Evolutionary conservation across 2,329 filamentous ascomycete genomes (phyloP), one percentile per base, ranked within the genome.

Genomic region (Fusarium abutilonis): DNA sequence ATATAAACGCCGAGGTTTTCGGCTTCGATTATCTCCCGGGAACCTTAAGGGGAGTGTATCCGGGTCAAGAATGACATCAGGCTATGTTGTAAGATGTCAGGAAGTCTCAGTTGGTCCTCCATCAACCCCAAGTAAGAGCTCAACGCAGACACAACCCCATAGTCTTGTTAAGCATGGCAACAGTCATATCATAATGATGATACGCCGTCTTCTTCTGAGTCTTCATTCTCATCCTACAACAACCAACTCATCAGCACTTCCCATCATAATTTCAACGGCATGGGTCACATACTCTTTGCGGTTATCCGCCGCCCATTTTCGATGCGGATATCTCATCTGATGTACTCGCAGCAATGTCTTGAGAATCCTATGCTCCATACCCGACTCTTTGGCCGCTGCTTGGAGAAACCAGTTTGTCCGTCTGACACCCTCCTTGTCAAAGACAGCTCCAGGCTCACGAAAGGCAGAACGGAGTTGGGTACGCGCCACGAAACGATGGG

Each of bases 151-250:
- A 90, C 38, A 91, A 72, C 1, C 84, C 84, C 87, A 93, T 88
- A 7, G 82, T 87, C 72, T 89, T 86, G 70, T 93, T 93, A 51
- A 93, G 78, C 89, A 90, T 90, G 15, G 80, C 82, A 43, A 93
- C 73, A 8, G 88, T 91, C 77, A 84, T 84, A 50, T 92, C 83
- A 71, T 90, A 91, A 67, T 89, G 84, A 42, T 81, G 78, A 71
- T 82, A 88, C 7, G 80, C 75, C 45, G 71, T 69, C 21, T 59
- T 43, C 28, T 67, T 58, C 38, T 70, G 60, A 35, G 66, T 40
- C 36, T 61, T 61, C 31, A 68, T 45, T 13, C 56, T 52, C 28
- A 60, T 21, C 17, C 70, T 73, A 32, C 13, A 26, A 26, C 31
- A 14, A 14, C 13, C 31, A n/a, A 17, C 21, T 29, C 28, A 55